Conservation (phyloP, 306 rosid species). For the Vigna mungo region DNA sequence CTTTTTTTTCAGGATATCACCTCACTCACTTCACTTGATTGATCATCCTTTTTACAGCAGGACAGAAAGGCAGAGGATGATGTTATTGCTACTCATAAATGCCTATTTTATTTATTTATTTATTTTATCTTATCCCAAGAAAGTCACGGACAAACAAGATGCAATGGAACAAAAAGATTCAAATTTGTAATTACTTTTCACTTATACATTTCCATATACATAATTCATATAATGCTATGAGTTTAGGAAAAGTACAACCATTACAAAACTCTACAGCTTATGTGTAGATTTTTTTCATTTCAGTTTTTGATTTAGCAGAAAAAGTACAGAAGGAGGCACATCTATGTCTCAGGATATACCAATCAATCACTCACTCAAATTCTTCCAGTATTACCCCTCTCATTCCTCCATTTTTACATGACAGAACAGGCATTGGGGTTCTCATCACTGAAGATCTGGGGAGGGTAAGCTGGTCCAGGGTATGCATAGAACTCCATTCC, state of each 20-base stretch:
- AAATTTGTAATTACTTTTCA: constrained; percentile 33
- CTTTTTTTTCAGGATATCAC: no score
- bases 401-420: constrained; percentile 47
- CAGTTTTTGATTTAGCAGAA: constrained; percentile 35
- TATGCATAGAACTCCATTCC: constrained; percentile 59
- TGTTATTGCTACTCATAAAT: neutral
- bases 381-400: constrained; percentile 34
- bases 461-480: constrained; percentile 56
- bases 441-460: constrained; percentile 89
- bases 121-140: neutral
- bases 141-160: neutral
- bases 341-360: constrained; percentile 45
- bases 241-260: constrained; percentile 28
- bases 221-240: neutral
- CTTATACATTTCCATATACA: constrained; percentile 38
- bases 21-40: no score
- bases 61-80: no score
- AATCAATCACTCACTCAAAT: constrained; percentile 6
- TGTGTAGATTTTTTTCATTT: constrained; percentile 53
- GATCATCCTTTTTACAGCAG: no score
- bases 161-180: neutral
- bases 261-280: constrained; percentile 64
- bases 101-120: neutral
- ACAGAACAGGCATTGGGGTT: constrained; percentile 81
- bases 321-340: constrained; percentile 49